Evolutionary conservation across 345 rosid genomes (phyloP), one percentile per base, ranked within the genome.

Genomic region (Nasturtium officinale): DNA sequence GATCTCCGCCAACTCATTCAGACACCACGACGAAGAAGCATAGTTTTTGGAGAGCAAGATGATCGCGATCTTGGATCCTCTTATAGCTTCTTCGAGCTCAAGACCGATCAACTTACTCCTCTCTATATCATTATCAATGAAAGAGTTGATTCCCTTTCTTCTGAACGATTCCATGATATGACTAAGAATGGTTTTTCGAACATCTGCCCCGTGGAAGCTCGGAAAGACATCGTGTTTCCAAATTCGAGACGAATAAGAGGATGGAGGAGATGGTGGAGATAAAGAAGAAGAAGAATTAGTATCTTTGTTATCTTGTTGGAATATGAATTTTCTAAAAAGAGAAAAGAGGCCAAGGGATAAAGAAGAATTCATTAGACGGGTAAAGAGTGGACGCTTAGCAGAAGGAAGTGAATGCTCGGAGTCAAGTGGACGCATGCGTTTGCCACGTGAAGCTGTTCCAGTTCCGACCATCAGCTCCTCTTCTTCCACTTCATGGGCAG

Each of bases 1-100:
- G 5, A 69, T 58, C 47, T 69, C 74, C 47, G 32, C 74, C 55
- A 69, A 6, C 26, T 69, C 74, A 18, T 23, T 0, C 1, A 66
- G 35, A 13, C 47, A 66, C 35, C 59, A 3, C n/a, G 33, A 0
- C 0, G 72, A 68, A 13, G 63, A 42, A 17, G 42, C 63, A 18
- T 68, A 68, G 52, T 42, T 38, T 5, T 30, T 68, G 0, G 74
- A 69, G 74, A 69, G 6, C 0, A 69, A 0, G 47, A 69, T 46
- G 6, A 69, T 11, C 10, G 8, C 7, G 1, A 58, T 45, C 7
- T 2, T 58, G 1, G 74, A 69, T 9, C 1, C 25, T 9, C 35
- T 58, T 0, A 69, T 29, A 0, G 51, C 52, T 25, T 11, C 0
- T 7, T 0, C 2, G 32, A 65, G 46, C 1, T 48, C 8, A 12